phyloP scores from a whole-genome alignment of 805 yeast species.

The Yamadazyma nakazawae region DNA sequence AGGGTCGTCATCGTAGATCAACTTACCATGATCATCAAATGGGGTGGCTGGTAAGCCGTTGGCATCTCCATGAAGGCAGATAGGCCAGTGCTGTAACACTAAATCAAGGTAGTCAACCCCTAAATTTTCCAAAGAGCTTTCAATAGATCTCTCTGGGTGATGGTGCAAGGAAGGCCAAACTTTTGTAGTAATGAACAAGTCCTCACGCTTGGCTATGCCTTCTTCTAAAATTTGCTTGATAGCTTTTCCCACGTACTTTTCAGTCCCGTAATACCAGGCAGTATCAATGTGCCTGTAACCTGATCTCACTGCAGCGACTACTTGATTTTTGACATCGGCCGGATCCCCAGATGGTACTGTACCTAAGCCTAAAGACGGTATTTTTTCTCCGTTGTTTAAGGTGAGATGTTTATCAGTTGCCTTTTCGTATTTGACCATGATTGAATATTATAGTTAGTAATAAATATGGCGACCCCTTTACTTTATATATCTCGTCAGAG shows the following conservation, averaged over 20 bases:
- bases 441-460: no score
- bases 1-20: slow-evolving; percentile 34
- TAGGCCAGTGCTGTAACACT: slow-evolving; percentile 50
- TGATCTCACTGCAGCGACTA: slow-evolving; percentile 38
- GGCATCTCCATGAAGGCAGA: slow-evolving; percentile 38
- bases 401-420: slow-evolving; percentile 41
- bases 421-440: slow-evolving; percentile 10
- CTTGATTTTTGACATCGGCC: slow-evolving; percentile 31
- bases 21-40: slow-evolving; percentile 32
- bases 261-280: slow-evolving; percentile 50
- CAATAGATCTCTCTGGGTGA: slow-evolving; percentile 39
- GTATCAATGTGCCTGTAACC: slow-evolving; percentile 52
- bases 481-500: not conserved
- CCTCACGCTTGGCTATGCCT: slow-evolving; percentile 49
- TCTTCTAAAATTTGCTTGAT: slow-evolving; percentile 46
- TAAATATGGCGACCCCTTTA: not conserved
- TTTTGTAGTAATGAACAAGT: slow-evolving; percentile 35
- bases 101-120: slow-evolving; percentile 46
- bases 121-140: slow-evolving; percentile 37
- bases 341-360: slow-evolving; percentile 33
- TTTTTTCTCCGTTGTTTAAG: slow-evolving; percentile 53
- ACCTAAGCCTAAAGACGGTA: slow-evolving; percentile 73
- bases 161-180: slow-evolving; percentile 45
- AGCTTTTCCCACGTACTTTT: slow-evolving; percentile 41
- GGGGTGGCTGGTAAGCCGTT: slow-evolving; percentile 39